Conservation (phyloP, 2,329 filamentous ascomycete genomes). For the Claviceps maximensis region DNA sequence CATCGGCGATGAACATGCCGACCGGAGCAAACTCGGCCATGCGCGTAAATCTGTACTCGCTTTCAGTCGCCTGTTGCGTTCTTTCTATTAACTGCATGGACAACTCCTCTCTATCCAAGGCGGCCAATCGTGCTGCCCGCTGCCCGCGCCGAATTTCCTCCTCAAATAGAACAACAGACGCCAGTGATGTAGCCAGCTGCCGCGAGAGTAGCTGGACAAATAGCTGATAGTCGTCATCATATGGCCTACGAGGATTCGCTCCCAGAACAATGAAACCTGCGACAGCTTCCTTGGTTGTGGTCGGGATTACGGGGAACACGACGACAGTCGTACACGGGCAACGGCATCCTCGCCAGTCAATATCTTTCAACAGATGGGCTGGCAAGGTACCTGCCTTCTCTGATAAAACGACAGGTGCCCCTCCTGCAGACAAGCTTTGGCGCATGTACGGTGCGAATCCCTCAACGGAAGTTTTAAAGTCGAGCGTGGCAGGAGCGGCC, state of each 20-base stretch:
- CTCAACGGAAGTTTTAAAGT: slow-evolving; percentile 54
- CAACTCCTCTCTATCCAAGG: slow-evolving; percentile 63
- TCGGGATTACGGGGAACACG: slow-evolving; percentile 67
- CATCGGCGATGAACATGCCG: slow-evolving; percentile 74
- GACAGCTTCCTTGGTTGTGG: slow-evolving; percentile 53
- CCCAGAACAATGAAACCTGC: slow-evolving; percentile 71
- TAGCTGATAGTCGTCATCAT: slow-evolving; percentile 67
- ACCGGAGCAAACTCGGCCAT: slow-evolving; percentile 79
- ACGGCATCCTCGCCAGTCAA: slow-evolving; percentile 58
- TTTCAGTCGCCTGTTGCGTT: slow-evolving; percentile 48
- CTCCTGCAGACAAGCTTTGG: slow-evolving; percentile 54
- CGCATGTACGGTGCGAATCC: slow-evolving; percentile 67
- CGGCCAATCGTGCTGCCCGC: slow-evolving; percentile 59
- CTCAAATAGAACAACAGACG: slow-evolving; percentile 70
- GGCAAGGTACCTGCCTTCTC: slow-evolving; percentile 56
- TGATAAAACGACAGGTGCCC: slow-evolving; percentile 53
- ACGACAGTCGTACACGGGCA: slow-evolving; percentile 59
- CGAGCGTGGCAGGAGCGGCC: slow-evolving; percentile 47
- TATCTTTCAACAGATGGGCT: slow-evolving; percentile 46
- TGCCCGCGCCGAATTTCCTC: slow-evolving; percentile 69
- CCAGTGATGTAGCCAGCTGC: slow-evolving; percentile 66
- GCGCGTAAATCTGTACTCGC: slow-evolving; percentile 66
- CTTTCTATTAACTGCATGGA: slow-evolving; percentile 59
- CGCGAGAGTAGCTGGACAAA: slow-evolving; percentile 64
- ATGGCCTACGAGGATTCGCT: slow-evolving; percentile 64